These are phyloP conservation scores for Candida ovalis DNA, from an alignment of 805 yeast genomes.

Conservation along the genomic window DNA sequence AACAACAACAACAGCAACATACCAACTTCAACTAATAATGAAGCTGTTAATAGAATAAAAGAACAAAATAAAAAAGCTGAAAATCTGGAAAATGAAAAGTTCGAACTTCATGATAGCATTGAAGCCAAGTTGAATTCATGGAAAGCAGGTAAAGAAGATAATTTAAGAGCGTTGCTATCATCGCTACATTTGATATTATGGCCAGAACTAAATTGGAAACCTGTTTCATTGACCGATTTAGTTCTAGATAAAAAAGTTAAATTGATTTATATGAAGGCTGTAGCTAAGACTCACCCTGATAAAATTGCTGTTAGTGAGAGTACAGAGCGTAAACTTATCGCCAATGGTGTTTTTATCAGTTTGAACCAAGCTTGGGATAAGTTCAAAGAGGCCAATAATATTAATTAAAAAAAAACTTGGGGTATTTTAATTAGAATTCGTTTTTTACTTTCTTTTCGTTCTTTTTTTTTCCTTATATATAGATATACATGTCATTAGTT, in stretches of 20 bases:
- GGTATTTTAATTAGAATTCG: not conserved
- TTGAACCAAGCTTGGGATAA: slow-evolving; percentile 88
- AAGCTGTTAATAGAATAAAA: slow-evolving; percentile 49
- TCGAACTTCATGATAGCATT: slow-evolving; percentile 60
- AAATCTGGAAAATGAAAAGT: slow-evolving; percentile 52
- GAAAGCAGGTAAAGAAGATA: slow-evolving; percentile 75
- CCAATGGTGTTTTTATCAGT: slow-evolving; percentile 80
- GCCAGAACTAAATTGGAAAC: slow-evolving; percentile 64
- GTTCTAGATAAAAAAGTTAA: slow-evolving; percentile 90
- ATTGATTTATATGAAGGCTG: slow-evolving; percentile 76
- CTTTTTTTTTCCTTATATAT: slow-evolving; percentile 1
- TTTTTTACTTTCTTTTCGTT: not conserved
- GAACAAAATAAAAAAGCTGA: slow-evolving; percentile 43
- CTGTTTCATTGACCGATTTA: slow-evolving; percentile 65
- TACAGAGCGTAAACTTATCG: slow-evolving; percentile 73
- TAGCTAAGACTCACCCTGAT: slow-evolving; percentile 79
- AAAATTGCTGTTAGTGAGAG: slow-evolving; percentile 60
- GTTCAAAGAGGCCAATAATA: slow-evolving; percentile 57
- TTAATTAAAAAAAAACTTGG: slow-evolving; percentile 1
- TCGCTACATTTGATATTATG: slow-evolving; percentile 65
- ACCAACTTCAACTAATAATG: slow-evolving; percentile 21
- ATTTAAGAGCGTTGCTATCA: slow-evolving; percentile 72
- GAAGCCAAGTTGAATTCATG: slow-evolving; percentile 52
- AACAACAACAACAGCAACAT: slow-evolving; percentile 15
- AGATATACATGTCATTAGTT: slow-evolving; percentile 1